Percentiles rank a stretch among this genome's conserved stretches.
Evolutionary conservation across 768 basidiomycete species (phyloP).

Genomic region (Hebeloma cylindrosporum): DNA sequence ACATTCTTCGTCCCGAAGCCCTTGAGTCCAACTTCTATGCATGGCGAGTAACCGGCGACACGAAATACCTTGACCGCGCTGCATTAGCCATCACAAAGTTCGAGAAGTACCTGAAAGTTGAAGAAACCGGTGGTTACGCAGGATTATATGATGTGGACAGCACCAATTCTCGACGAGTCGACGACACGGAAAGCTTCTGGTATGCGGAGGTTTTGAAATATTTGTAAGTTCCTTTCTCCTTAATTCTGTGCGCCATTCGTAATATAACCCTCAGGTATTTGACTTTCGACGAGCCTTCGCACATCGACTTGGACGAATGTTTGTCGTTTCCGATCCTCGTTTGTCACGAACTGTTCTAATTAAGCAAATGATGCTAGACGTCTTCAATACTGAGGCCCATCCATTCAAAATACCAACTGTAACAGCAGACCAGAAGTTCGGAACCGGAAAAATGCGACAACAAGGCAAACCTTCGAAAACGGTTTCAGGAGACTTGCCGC

Average conservation of each 20-base stretch:
- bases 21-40: conserved; percentile 81
- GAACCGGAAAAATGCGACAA: conserved; percentile 6
- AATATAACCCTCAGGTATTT: conserved; percentile 47
- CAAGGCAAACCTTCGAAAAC: conserved; percentile 7
- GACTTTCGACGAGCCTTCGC: conserved; percentile 68
- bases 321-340: conserved; percentile 21
- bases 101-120: conserved; percentile 44
- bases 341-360: too few species aligned
- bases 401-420: conserved; percentile 57
- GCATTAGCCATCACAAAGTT: conserved; percentile 55
- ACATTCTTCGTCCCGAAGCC: conserved; percentile 72
- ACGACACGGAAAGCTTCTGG: conserved; percentile 68
- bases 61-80: conserved; percentile 65
- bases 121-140: conserved; percentile 43
- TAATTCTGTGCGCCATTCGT: neutral
- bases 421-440: conserved; percentile 23
- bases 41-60: conserved; percentile 67
- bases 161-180: conserved; percentile 39
- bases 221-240: conserved; percentile 39
- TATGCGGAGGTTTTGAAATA: conserved; percentile 79
- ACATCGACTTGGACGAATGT: conserved; percentile 67
- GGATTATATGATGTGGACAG: conserved; percentile 58
- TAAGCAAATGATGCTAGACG: conserved; percentile 34
- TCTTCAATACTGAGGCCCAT: conserved; percentile 74
- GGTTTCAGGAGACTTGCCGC: conserved; percentile 10